Percentiles rank a stretch among this genome's conserved stretches.
Conservation (phyloP, 176 grass and related monocot species). For the Olyra latifolia region DNA sequence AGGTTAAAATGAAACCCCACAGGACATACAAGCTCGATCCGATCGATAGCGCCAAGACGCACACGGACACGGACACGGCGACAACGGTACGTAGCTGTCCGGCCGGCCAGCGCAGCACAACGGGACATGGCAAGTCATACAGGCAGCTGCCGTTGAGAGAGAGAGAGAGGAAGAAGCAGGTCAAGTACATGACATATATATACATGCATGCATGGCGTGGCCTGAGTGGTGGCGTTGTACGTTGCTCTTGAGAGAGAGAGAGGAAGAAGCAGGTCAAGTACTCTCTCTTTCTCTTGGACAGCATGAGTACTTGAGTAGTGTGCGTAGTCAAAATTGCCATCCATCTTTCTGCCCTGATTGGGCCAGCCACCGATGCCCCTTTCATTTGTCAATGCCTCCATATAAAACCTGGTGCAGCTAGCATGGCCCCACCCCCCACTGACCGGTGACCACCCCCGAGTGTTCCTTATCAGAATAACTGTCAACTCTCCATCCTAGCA, state of each 20-base stretch:
- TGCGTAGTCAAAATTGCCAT: conserved; percentile 37
- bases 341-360: conserved; percentile 33
- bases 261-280: too few relatives aligned
- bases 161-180: too few relatives aligned
- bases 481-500: background rate
- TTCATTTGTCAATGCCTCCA: conserved; percentile 45
- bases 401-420: conserved; percentile 36
- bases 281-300: conserved; percentile 28
- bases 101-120: background rate
- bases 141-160: conserved; percentile 25
- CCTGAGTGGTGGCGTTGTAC: background rate
- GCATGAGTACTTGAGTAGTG: conserved; percentile 37
- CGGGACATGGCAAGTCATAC: conserved; percentile 17
- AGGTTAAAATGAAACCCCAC: too few relatives aligned
- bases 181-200: too few relatives aligned
- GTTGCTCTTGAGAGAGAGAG: too few relatives aligned
- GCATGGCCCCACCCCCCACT: conserved; percentile 27
- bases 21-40: too few relatives aligned
- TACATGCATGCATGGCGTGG: background rate
- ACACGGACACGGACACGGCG: background rate
- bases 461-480: conserved; percentile 35
- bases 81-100: background rate
- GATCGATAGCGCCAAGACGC: background rate
- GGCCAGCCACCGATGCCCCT: conserved; percentile 29
- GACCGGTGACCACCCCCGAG: background rate